A percentile compares a stretch with the other conserved stretches of the same genome.
Evolutionary conservation across 306 rosid genomes (phyloP).

Genomic region (Sicyos baderoa): DNA sequence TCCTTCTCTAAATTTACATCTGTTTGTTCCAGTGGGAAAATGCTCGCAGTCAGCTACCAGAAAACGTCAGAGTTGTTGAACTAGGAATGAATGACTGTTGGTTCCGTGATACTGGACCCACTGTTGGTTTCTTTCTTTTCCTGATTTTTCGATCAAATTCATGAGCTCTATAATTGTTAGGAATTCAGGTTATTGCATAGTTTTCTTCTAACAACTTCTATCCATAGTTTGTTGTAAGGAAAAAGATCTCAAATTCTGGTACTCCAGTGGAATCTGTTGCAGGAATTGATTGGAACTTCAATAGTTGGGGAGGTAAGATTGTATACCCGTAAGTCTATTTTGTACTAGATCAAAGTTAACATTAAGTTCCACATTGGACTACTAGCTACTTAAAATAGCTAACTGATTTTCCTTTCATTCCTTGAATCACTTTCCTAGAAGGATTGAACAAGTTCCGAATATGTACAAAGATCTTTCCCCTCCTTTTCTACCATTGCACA

Average conservation of each 20-base stretch:
- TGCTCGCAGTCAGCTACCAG: slow-evolving; percentile 60
- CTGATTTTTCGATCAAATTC: slow-evolving; percentile 1
- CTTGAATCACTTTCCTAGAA: background rate
- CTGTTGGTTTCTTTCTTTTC: slow-evolving; percentile 43
- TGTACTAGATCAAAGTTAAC: background rate
- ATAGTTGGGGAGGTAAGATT: slow-evolving; percentile 88
- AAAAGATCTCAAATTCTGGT: slow-evolving; percentile 25
- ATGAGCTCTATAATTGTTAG: background rate
- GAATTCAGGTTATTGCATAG: background rate
- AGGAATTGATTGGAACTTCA: slow-evolving; percentile 86
- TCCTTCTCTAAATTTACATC: background rate
- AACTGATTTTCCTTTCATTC: background rate
- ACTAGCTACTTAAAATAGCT: background rate
- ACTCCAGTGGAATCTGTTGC: slow-evolving; percentile 37
- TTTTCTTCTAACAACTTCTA: slow-evolving; percentile 18
- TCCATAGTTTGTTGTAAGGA: slow-evolving; percentile 66
- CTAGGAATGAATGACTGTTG: slow-evolving; percentile 71
- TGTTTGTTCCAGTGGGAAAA: slow-evolving; percentile 50
- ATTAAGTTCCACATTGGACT: background rate
- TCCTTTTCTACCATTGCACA: background rate
- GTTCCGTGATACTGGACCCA: slow-evolving; percentile 87
- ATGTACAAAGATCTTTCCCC: background rate
- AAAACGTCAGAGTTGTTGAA: slow-evolving; percentile 62
- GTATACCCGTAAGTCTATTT: background rate
- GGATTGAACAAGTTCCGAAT: background rate